Percentiles rank a stretch among this genome's conserved stretches.
Evolutionary conservation across 495 filamentous ascomycete genomes (phyloP).

Genomic region (Baudoinia panamericana): DNA sequence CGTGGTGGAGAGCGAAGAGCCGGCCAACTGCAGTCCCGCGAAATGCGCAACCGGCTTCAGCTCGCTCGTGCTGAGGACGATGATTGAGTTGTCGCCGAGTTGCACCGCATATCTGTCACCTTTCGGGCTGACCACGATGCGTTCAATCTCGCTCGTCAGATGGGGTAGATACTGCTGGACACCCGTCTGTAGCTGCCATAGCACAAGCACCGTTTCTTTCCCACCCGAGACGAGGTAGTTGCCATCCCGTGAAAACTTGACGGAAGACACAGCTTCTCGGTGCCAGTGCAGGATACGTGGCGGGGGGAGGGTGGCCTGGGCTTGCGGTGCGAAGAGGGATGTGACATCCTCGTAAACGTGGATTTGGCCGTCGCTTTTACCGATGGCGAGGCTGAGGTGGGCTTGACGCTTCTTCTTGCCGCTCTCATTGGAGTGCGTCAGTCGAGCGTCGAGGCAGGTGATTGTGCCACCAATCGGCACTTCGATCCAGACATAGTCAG

Average conservation of each 20-base stretch:
- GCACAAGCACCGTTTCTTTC: slow-evolving; percentile 71
- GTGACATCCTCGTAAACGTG: slow-evolving; percentile 64
- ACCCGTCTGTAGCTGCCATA: slow-evolving; percentile 91
- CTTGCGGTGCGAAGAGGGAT: slow-evolving; percentile 36
- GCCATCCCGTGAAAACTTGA: slow-evolving; percentile 90
- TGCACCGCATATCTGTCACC: slow-evolving; percentile 71
- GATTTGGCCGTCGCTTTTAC: slow-evolving; percentile 60
- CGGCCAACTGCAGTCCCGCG: slow-evolving; percentile 58
- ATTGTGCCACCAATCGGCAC: slow-evolving; percentile 35
- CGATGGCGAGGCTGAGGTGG: slow-evolving; percentile 52
- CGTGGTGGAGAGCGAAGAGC: background rate
- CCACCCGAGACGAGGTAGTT: slow-evolving; percentile 93
- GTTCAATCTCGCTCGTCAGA: slow-evolving; percentile 68
- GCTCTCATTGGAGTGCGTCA: slow-evolving; percentile 8
- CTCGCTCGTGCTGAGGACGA: slow-evolving; percentile 80
- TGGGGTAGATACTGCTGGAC: slow-evolving; percentile 73
- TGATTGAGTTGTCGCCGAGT: slow-evolving; percentile 78
- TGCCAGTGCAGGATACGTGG: slow-evolving; percentile 73
- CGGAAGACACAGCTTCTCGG: slow-evolving; percentile 58
- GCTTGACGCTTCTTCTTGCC: slow-evolving; percentile 3
- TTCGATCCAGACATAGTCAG: slow-evolving; percentile 13
- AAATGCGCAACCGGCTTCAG: slow-evolving; percentile 66
- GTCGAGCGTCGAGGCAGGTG: slow-evolving; percentile 43
- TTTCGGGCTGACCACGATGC: slow-evolving; percentile 63
- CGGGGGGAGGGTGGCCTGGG: slow-evolving; percentile 23